Percentiles rank a stretch among this genome's conserved stretches.
These are phyloP conservation scores for Pontederia crassipes DNA, from an alignment of 176 grass and related monocot species.

Conservation along the genomic window DNA sequence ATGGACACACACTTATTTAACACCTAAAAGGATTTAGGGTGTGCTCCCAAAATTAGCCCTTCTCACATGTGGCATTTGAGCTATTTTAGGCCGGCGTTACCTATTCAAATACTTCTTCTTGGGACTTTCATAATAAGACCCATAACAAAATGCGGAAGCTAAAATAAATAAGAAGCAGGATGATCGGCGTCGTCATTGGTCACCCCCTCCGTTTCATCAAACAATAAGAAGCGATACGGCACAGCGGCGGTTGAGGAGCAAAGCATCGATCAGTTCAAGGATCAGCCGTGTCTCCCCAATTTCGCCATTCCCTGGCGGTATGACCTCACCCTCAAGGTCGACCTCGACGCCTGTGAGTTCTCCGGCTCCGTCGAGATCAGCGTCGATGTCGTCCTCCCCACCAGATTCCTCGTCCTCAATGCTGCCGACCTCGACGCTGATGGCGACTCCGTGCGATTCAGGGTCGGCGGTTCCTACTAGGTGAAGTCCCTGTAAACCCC, in stretches of 20 bases:
- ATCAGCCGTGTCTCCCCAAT: conserved; percentile 37
- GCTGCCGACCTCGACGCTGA: conserved; percentile 47
- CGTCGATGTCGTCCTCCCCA: conserved; percentile 36
- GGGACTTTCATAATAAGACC: no score
- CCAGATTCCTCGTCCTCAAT: conserved; percentile 71
- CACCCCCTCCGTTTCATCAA: no score
- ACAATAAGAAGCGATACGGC: not conserved
- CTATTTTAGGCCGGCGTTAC: no score
- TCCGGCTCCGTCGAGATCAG: conserved; percentile 27
- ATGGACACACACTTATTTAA: no score
- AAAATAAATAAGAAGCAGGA: no score
- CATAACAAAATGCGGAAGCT: no score
- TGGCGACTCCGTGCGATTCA: conserved; percentile 32
- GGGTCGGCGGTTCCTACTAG: not conserved
- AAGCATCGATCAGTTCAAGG: conserved; percentile 30
- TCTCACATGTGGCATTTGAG: no score
- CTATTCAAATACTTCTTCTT: no score
- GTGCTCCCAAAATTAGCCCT: no score
- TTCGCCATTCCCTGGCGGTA: conserved; percentile 51
- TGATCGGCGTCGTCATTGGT: no score
- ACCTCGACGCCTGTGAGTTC: conserved; percentile 53
- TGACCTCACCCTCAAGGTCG: conserved; percentile 39
- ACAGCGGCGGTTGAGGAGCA: not conserved
- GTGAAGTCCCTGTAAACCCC: not conserved
- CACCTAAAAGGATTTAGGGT: no score